Conservation (phyloP, 257 asterid species). For the Solanum dulcamara region DNA sequence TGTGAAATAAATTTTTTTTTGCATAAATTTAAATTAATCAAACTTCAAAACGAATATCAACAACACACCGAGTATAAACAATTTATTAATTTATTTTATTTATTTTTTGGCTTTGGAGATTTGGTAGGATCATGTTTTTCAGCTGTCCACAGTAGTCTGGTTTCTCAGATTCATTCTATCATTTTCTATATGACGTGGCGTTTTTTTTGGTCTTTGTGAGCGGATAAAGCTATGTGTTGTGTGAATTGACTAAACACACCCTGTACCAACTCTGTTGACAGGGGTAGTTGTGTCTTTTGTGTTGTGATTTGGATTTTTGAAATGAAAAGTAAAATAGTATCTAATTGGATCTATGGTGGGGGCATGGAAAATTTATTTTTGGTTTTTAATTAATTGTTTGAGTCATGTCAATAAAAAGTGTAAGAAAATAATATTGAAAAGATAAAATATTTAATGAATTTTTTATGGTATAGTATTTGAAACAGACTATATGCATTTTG, state of each 20-base stretch:
- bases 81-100: too few species aligned
- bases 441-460: neutral
- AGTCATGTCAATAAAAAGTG: neutral
- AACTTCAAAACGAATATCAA: neutral
- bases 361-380: neutral
- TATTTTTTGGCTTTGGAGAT: too few species aligned
- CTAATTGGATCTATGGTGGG: neutral
- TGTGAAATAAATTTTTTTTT: fast-evolving
- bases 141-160: neutral
- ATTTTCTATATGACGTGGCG: slow-evolving; percentile 2
- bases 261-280: neutral
- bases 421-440: neutral
- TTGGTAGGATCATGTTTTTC: slow-evolving; percentile 2
- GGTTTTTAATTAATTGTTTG: neutral
- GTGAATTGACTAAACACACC: neutral
- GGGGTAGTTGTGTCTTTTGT: neutral
- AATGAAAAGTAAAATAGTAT: neutral
- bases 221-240: neutral
- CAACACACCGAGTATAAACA: neutral
- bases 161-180: neutral
- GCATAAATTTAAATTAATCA: neutral
- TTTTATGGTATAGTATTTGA: neutral
- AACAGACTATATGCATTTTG: neutral
- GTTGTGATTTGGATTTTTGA: neutral
- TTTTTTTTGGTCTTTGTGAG: neutral